Conservation (phyloP, 306 rosid species). For the Hippophae rhamnoides region DNA sequence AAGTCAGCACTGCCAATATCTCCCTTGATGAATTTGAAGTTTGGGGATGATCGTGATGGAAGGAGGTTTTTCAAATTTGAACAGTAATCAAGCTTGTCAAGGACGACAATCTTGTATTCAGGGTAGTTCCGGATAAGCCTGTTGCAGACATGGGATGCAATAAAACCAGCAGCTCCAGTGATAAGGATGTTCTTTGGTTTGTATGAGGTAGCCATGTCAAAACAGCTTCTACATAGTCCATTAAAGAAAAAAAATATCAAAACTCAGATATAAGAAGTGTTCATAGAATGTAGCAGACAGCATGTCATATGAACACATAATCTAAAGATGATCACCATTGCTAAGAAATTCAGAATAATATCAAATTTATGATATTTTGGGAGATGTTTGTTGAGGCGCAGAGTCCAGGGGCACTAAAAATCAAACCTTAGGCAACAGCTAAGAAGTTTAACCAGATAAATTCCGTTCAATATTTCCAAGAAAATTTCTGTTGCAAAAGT, state of each 20-base stretch:
- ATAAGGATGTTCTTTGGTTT: slow-evolving; percentile 49
- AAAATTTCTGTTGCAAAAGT: no score
- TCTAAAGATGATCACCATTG: no score
- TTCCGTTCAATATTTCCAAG: no score
- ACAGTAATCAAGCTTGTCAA: slow-evolving; percentile 64
- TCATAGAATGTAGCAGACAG: background rate
- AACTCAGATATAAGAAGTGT: background rate
- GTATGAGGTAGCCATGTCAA: slow-evolving; percentile 26
- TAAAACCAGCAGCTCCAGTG: slow-evolving; percentile 70
- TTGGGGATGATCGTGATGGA: slow-evolving; percentile 35
- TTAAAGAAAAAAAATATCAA: background rate
- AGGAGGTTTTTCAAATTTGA: slow-evolving; percentile 43
- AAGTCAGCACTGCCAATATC: slow-evolving; percentile 48
- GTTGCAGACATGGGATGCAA: slow-evolving; percentile 64
- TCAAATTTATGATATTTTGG: no score
- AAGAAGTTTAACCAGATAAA: no score
- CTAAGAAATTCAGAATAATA: no score
- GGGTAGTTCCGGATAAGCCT: slow-evolving; percentile 39
- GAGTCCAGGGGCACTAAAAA: no score
- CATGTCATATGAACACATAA: no score
- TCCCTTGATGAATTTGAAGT: slow-evolving; percentile 51
- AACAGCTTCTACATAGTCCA: slow-evolving; percentile 18
- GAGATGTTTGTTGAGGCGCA: no score
- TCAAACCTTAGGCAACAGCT: no score
- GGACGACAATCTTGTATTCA: slow-evolving; percentile 38